Base-by-base conservation (phyloP, 176 grass and related monocot species). In the Oryza brachyantha region DNA sequence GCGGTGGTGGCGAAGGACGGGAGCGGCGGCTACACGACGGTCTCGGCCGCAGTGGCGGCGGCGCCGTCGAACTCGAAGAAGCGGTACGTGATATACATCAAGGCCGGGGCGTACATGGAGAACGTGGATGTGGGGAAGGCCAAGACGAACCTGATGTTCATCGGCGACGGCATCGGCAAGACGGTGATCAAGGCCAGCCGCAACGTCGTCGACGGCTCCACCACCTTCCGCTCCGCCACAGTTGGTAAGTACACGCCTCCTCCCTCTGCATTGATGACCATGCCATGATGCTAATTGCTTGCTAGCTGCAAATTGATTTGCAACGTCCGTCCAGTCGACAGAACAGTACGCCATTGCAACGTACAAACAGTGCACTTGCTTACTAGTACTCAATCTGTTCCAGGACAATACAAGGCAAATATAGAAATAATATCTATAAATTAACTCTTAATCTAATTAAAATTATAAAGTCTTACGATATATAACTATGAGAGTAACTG, bases 81-180 rank as follows among this genome's bases (percentile, higher is more conserved):
- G 68, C 81, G 86, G 70, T 84, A 86, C 70, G 91, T 97, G 77
- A 97, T 97, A 43, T 84, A 97, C 82, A 91, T 97, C 65, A 97
- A 97, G 81, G 91, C 89, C 1, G 94, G 94, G 11, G 86, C 91
- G 10, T 97, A 97, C 84, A 24, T 93, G 37, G 94, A 97, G 87
- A 97, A 97, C 41, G 91, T 97, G 75, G 94, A 88, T 55, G 94
- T 97, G 8, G 86, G 34, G 55, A 93, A 91, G 86, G 89, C 31
- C 69, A 83, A 85, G 54, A 61, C 35, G 66, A 97, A 97, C 63
- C 63, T 97, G 1, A 91, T 97, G 91, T 93, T 97, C 86, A 7
- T 97, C 62, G 94, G 94, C 9, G 94, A 97, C 38, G 94, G 94
- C 54, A 91, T 97, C 28, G 94, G 94, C 1, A 91, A 93, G 88